Base-by-base conservation (phyloP, 495 filamentous ascomycete genomes). In the Aspergillus sclerotioniger region DNA sequence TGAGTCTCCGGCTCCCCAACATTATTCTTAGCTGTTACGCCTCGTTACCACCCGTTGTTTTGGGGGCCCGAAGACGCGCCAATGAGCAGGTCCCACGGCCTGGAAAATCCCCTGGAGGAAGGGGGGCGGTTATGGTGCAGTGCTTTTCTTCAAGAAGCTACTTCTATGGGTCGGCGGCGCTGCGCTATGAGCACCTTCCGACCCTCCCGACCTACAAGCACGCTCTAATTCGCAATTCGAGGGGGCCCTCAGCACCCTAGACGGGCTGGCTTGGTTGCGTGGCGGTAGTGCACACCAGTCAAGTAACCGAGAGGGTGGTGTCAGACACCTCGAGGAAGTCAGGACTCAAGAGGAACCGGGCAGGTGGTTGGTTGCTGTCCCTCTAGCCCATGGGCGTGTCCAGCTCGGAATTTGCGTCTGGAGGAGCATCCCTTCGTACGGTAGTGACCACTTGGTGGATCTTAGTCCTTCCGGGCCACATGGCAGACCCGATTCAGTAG, bases 121-220 rank as follows among this genome's bases (percentile, higher is more conserved):
- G 50, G 50, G 50, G 43, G 12, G 39, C 17, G 35, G 49, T 50
- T 31, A 8, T 41, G 54, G 45, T 33, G 46, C 41, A 58, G 56
- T 49, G 62, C 51, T 49, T 58, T 45, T 39, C 59, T 51, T 56
- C 59, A 55, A 60, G 37, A 52, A 54, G 53, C 58, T 63, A 67
- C 59, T 67, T 55, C 54, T 61, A 67, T 62, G 64, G 64, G 64
- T 61, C 61, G 53, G 47, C 47, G 44, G 54, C 56, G 47, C 16
- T 35, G 55, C 59, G 61, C 64, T 57, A 65, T 63, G 62, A 48
- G 58, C 58, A 55, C 56, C 55, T 58, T 63, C 61, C 61, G 61
- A 62, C 56, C 57, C 53, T 58, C 58, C 61, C 58, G 51, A 62
- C 64, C 48, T 57, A 63, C 56, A 62, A 46, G 35, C 47, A 54